A percentile compares a stretch with the other conserved stretches of the same genome.
These are phyloP conservation scores for Helotiales sp. DNA, from an alignment of 2,329 filamentous ascomycete genomes.

Conservation along the genomic window DNA sequence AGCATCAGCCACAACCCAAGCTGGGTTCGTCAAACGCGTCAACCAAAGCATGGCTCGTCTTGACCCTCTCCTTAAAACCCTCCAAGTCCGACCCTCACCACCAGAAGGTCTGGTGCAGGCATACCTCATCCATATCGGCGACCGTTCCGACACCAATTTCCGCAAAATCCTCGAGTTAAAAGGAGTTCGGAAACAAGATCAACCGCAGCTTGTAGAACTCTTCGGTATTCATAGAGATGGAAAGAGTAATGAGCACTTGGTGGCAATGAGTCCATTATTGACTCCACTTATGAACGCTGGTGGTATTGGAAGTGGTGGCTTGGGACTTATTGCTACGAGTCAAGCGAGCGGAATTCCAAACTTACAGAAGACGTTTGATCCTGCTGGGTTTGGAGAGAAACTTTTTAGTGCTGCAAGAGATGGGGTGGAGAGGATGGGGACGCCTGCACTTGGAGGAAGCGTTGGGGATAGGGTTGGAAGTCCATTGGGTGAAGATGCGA, in stretches of 20 bases:
- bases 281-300: slow-evolving; percentile 60
- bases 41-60: slow-evolving; percentile 81
- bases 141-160: slow-evolving; percentile 93
- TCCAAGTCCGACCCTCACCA: slow-evolving; percentile 89
- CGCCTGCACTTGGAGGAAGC: slow-evolving; percentile 17
- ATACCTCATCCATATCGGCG: slow-evolving; percentile 94
- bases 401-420: slow-evolving; percentile 86
- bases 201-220: slow-evolving; percentile 79
- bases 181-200: slow-evolving; percentile 82
- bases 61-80: slow-evolving; percentile 90
- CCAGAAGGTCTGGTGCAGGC: slow-evolving; percentile 94
- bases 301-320: slow-evolving; percentile 45
- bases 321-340: slow-evolving; percentile 44
- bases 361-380: slow-evolving; percentile 68
- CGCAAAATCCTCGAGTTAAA: slow-evolving; percentile 95
- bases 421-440: slow-evolving; percentile 73
- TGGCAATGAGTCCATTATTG: slow-evolving; percentile 68
- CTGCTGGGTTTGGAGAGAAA: slow-evolving; percentile 80
- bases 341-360: slow-evolving; percentile 37
- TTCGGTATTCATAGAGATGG: slow-evolving; percentile 81
- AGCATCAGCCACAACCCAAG: slow-evolving; percentile 34
- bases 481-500: slow-evolving; percentile 46
- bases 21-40: slow-evolving; percentile 81
- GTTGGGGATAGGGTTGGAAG: slow-evolving; percentile 26
- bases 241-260: slow-evolving; percentile 65